Evolutionary conservation across 1,284 basidiomycete genomes (phyloP), one percentile per base, ranked within the genome.

Genomic region (Sporisorium sorghi): DNA sequence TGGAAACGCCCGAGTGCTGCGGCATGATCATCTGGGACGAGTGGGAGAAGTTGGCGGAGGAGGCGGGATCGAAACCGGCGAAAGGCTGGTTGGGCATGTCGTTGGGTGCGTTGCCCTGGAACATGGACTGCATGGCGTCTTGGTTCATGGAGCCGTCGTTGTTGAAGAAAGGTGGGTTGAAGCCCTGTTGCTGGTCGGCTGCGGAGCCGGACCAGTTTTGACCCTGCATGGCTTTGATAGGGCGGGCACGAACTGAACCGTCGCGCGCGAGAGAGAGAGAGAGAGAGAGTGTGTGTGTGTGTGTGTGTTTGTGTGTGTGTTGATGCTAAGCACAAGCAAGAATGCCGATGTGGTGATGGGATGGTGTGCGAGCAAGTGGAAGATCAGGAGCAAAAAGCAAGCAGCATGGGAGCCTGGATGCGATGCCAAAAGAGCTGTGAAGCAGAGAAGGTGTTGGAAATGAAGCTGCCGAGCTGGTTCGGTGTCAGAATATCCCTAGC

Each of bases 121-220:
- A 61, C 61, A 73, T 63, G 60, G 3, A 40, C 12, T 65, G 65
- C 57, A 73, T 63, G 8, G 65, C 64, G n/a, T 64, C 65, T 30
- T 73, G 71, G 39, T 60, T 60, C 65, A 69, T 55, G 26, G 57
- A 58, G 11, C 58, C 62, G 51, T 60, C 66, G 32, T 50, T 59
- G 40, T 59, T 63, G 66, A 68, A 68, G 32, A 73, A 60, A 19
- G 64, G 39, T 49, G 60, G 61, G 46, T 68, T 68, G 58, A 54
- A 73, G 50, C 40, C 37, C 15, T 60, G 65, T 42, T 59, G 57
- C 39, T 56, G 54, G 15, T 73, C 65, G 24, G 53, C 53, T 28
- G 58, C 39, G 5, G 61, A 49, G 21, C 46, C 54, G 44, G 57
- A 58, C 71, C 71, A 73, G 15, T 58, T 61, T 21, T 64, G 65